These are phyloP conservation scores for Mortierella sp. DNA, from an alignment of 371 early-diverging fungal genomes.

Conservation along the genomic window DNA sequence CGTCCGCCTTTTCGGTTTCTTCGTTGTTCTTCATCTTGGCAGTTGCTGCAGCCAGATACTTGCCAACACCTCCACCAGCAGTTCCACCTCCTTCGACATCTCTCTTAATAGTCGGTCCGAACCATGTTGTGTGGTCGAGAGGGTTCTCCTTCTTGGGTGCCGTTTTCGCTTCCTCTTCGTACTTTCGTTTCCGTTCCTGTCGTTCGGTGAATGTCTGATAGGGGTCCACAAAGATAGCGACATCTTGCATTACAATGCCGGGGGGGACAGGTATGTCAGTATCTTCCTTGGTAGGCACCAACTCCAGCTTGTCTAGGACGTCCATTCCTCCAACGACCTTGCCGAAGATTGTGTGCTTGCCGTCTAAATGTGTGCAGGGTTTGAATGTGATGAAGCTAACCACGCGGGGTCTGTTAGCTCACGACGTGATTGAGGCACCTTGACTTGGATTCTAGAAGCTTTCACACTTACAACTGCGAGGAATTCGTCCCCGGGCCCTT, in stretches of 20 bases:
- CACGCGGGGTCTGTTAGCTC: too few species aligned
- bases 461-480: slow-evolving; percentile 85
- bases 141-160: slow-evolving; percentile 55
- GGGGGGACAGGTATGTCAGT: slow-evolving; percentile 75
- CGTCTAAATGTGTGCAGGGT: slow-evolving; percentile 86
- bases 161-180: slow-evolving; percentile 63
- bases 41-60: slow-evolving; percentile 65
- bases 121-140: slow-evolving; percentile 72
- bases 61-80: slow-evolving; percentile 67
- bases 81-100: slow-evolving; percentile 37
- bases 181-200: slow-evolving; percentile 61
- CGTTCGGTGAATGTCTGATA: slow-evolving; percentile 80
- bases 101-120: slow-evolving; percentile 70
- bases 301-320: slow-evolving; percentile 83
- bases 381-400: slow-evolving; percentile 86
- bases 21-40: slow-evolving; percentile 16
- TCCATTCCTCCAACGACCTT: slow-evolving; percentile 87
- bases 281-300: slow-evolving; percentile 72
- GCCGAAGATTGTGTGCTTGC: slow-evolving; percentile 93
- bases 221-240: slow-evolving; percentile 86
- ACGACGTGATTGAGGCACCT: too few species aligned
- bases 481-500: slow-evolving; percentile 87
- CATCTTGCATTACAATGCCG: slow-evolving; percentile 77
- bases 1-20: slow-evolving; percentile 20
- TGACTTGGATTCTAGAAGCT: background rate